phyloP scores from a whole-genome alignment of 192 early-diverging fungal species.

The Umbelopsis ramanniana region DNA sequence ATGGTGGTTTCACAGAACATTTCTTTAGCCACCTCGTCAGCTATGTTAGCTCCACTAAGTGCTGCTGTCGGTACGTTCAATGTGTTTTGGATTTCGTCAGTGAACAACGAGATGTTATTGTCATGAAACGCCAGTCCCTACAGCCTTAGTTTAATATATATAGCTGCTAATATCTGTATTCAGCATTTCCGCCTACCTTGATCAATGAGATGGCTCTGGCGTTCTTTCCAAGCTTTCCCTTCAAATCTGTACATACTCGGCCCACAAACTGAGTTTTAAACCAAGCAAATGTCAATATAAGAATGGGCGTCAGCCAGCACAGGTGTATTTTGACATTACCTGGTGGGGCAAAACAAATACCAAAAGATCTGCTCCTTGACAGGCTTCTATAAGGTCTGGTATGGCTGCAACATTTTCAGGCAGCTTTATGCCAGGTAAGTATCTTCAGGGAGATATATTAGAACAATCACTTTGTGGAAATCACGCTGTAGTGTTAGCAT shows the following conservation, averaged over 20 bases:
- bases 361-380: conserved; percentile 80
- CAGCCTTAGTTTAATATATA: neutral
- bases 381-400: conserved; percentile 77
- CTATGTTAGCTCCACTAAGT: conserved; percentile 94
- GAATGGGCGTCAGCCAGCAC: no score
- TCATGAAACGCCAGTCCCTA: conserved; percentile 75
- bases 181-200: conserved; percentile 53
- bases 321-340: conserved; percentile 25
- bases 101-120: conserved; percentile 73
- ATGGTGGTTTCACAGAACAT: conserved; percentile 95
- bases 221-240: conserved; percentile 64
- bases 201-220: conserved; percentile 91
- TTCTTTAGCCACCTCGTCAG: conserved; percentile 90
- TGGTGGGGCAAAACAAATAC: conserved; percentile 94
- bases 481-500: neutral
- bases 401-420: conserved; percentile 85
- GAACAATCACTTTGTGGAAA: neutral
- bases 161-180: neutral
- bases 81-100: conserved; percentile 49
- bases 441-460: conserved; percentile 34
- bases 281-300: neutral
- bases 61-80: conserved; percentile 70
- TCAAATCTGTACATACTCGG: conserved; percentile 73
- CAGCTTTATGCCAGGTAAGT: conserved; percentile 84
- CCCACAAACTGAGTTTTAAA: conserved; percentile 67